Conservation (phyloP, 1,284 basidiomycete species). For the Moesziomyces antarcticus region DNA sequence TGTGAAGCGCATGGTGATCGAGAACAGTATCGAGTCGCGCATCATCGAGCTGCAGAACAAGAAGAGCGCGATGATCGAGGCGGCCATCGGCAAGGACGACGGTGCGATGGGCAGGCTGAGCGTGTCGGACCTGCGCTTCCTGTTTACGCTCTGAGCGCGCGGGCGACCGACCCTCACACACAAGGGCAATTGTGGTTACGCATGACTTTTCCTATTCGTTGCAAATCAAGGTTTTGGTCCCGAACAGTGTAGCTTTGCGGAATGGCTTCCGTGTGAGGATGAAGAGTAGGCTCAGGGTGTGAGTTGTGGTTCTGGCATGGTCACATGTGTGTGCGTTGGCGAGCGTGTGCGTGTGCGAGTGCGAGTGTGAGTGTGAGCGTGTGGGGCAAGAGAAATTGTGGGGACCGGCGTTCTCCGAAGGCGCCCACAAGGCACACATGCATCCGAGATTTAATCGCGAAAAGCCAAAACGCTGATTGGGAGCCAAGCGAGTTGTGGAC, state of each 20-base stretch:
- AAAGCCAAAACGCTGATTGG: slow-evolving; percentile 21
- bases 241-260: too few species aligned
- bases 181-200: not conserved
- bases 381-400: too few species aligned
- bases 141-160: slow-evolving; percentile 58
- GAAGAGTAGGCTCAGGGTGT: too few species aligned
- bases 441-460: not conserved
- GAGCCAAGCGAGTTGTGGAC: too few species aligned
- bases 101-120: slow-evolving; percentile 65
- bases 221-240: too few species aligned
- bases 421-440: too few species aligned
- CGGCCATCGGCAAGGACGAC: slow-evolving; percentile 66
- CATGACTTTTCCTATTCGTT: not conserved
- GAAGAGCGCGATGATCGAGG: slow-evolving; percentile 74
- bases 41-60: slow-evolving; percentile 91
- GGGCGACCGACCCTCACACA: not conserved
- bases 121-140: slow-evolving; percentile 63
- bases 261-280: too few species aligned
- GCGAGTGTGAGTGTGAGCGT: too few species aligned
- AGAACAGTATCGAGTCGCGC: slow-evolving; percentile 95
- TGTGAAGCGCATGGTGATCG: slow-evolving; percentile 91
- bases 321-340: too few species aligned
- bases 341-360: too few species aligned
- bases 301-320: too few species aligned
- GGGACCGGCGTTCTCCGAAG: slow-evolving; percentile 24